Evolutionary conservation across 495 filamentous ascomycete genomes (phyloP), one percentile per base, ranked within the genome.

Genomic region (Penicillium turbatum): DNA sequence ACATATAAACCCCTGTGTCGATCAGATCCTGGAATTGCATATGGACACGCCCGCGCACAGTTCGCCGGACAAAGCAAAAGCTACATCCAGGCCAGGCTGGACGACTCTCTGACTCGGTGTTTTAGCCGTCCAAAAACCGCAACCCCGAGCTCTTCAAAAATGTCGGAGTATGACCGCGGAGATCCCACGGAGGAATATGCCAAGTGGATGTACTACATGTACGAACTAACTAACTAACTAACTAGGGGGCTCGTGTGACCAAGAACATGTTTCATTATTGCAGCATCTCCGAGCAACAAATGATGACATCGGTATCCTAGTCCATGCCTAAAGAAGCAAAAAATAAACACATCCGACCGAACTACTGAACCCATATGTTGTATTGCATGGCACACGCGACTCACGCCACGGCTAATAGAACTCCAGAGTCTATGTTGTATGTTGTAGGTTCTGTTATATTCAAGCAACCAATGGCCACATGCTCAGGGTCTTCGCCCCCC

Each of bases 1-100:
- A 47, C 51, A 51, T 58, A 26, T n/a, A 53, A 59, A 36, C 60
- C 60, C 49, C 4, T 60, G 56, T 42, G 60, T 27, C 53, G 60
- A 63, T 63, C 60, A 34, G 21, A 21, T 30, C 32, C 10, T 12
- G 13, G 43, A 30, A 6, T 29, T n/a, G 11, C 7, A 3, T 45
- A 31, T 5, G 24, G 21, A 45, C 40, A 21, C 50, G 24, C 29
- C n/a, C n/a, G 30, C 50, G 39, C 30, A 52, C 38, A 52, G 29
- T 24, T 27, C 46, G 34, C 47, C 16, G 5, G 5, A 24, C 30
- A 24, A 26, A 30, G 26, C 26, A 26, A 31, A 27, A 37, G 12
- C 26, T 6, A 21, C 6, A 29, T 24, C n/a, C 2, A 24, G 21
- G 4, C 21, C 21, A 24, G 21, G 21, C 21, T 24, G 21, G 21